A percentile compares a stretch with the other conserved stretches of the same genome.
Conservation (phyloP, 768 basidiomycete species). For the Mycena amicta region DNA sequence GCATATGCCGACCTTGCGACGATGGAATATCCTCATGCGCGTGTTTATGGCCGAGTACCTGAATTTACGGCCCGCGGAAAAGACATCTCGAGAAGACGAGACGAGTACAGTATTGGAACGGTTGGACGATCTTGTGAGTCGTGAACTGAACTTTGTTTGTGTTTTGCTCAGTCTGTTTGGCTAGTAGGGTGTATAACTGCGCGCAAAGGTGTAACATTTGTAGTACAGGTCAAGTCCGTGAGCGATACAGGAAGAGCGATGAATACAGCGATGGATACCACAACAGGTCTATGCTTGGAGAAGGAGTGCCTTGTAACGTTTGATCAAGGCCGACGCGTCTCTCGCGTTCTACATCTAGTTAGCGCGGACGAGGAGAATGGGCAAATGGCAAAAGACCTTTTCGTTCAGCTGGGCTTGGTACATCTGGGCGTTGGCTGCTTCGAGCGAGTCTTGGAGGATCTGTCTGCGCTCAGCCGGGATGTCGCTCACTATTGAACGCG, state of each 20-base stretch:
- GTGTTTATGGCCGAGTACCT: slow-evolving; percentile 93
- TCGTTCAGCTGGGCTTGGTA: slow-evolving; percentile 38
- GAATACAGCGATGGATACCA: background rate
- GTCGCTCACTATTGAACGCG: slow-evolving; percentile 33
- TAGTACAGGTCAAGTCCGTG: background rate
- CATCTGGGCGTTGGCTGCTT: slow-evolving; percentile 36
- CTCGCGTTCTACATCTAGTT: slow-evolving; percentile 17
- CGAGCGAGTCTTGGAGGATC: slow-evolving; percentile 33
- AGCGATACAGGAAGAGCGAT: background rate
- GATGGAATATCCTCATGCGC: slow-evolving; percentile 88
- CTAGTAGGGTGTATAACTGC: background rate
- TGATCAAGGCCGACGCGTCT: slow-evolving; percentile 28
- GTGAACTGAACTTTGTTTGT: background rate
- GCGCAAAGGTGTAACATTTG: background rate
- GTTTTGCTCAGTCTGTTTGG: slow-evolving; percentile 2
- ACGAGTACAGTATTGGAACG: slow-evolving; percentile 31
- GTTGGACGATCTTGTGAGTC: slow-evolving; percentile 52
- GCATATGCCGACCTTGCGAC: slow-evolving; percentile 80
- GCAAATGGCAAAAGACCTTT: slow-evolving; percentile 30
- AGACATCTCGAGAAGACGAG: slow-evolving; percentile 30
- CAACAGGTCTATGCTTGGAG: slow-evolving; percentile 1
- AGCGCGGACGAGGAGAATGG: background rate
- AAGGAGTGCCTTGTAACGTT: slow-evolving; percentile 27
- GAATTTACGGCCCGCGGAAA: slow-evolving; percentile 56
- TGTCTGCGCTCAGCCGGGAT: slow-evolving; percentile 30